Evolutionary conservation across 2,329 filamentous ascomycete genomes (phyloP), one percentile per base, ranked within the genome.

Genomic region (Aspergillus quadrilineatus): DNA sequence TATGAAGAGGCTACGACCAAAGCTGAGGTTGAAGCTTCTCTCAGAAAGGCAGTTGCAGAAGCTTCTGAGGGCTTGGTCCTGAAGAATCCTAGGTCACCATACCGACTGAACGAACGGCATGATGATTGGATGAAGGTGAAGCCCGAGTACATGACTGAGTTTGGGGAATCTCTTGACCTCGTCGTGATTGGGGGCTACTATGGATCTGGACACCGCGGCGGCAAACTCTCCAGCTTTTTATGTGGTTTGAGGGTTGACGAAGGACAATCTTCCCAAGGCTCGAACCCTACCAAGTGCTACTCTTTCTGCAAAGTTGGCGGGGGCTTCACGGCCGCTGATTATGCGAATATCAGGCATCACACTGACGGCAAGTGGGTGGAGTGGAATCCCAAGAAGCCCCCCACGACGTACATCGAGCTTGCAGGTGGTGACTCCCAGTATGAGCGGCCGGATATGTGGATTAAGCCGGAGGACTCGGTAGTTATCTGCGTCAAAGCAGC

Each of bases 281-380:
- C 72, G 4, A 82, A 86, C 59, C 82, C 85, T 0, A 88, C 90
- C 74, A 92, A 90, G 71, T 95, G 87, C 68, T 89, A 87, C 66
- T 96, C 92, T n/a, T 97, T 99, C 76, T 96, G 92, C 81, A 97
- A 94, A 73, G 94, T 99, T 14, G 94, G 94, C n/a, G 94, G 94
- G 52, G 94, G 94, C 0, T 92, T 97, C 71, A 86, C 84, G 12
- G 88, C 85, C 0, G 85, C 89, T 51, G 94, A 99, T 67, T 97
- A 96, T 70, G 86, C 88, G 0, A 85, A 88, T 56, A 87, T 99
- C 45, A 82, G 86, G 4, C 90, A 96, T 66, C 82, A 86, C 26
- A 97, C 93, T 0, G 89, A 96, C 57, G 92, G 89, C 4, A 96
- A 96, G 71, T 99, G 94, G 94, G 81, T 82, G 10, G 84, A 89